Base-by-base conservation (phyloP, 2,329 filamentous ascomycete species). In the Lachnellula cervina region DNA sequence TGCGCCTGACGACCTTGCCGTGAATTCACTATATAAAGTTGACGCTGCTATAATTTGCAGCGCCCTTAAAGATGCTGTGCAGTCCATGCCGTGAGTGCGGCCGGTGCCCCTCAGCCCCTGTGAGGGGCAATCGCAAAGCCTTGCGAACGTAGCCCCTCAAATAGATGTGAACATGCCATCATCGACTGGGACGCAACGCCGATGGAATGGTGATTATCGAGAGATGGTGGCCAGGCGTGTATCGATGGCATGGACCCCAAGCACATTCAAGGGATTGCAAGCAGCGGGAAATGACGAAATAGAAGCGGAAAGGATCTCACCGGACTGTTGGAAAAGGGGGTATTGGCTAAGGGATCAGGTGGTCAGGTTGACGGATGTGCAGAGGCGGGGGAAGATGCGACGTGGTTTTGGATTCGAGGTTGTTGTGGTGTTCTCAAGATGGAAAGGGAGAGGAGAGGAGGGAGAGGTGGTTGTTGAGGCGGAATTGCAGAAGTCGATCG, bases 211-310 rank as follows among this genome's bases (percentile, higher is more conserved):
- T 11, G 28, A 34, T 19, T 23, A 48, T 43, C 9, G 23, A 9
- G 35, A 46, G 21, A 28, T 19, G 19, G 21, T 49, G 35, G 37
- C 17, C 16, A 32, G 49, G n/a, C 45, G 14, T 49, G 19, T 25
- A 34, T 42, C 35, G 49, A 52, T 54, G 54, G 52, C 46, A 46
- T 51, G 50, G 40, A 50, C 21, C 23, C 53, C 42, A 23, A 25
- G 34, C 48, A 52, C 35, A 37, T 38, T 47, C 55, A 54, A 57
- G 46, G 54, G 42, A 56, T 51, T 55, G 52, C 16, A 34, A 54
- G 51, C 49, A 46, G 53, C 32, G 35, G 47, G n/a, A 53, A 57
- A 67, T 68, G 65, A 68, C 64, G 66, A 60, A 65, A 65, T 64
- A 55, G 55, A 60, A 62, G 58, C 49, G 52, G 48, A 45, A 49